Evolutionary conservation across 148 eudicot species (phyloP), one percentile per base, ranked within the genome.

Genomic region (Rhododendron kiyosumense): DNA sequence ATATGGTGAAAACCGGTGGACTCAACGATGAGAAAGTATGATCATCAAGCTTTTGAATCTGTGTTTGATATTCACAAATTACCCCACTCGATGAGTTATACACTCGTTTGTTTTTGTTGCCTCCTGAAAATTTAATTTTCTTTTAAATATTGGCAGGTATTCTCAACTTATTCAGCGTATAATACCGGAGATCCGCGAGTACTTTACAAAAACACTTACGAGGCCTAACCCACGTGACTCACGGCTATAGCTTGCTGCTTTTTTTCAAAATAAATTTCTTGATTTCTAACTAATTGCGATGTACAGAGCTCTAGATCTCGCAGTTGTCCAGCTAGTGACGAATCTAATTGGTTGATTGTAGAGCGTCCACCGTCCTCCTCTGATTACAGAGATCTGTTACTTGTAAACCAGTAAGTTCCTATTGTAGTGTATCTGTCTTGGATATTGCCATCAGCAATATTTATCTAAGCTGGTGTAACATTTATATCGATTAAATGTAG

Each of bases 161-260:
- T 84, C 84, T 15, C 79, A 84, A 77, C 91, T 96, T 77, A 93
- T 96, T 80, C 91, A 92, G 73, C 94, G 92, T 24, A 92, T 95
- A 36, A 77, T 93, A 80, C 98, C 98, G 18, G 99, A 95, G 88
- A 94, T 92, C 48, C 93, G 89, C 28, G 91, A 82, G 69, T 94
- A 93, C 90, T 94, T 95, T 76, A 86, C 85, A 26, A 88, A 90
- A 87, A 86, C 86, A 46, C 95, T 96, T 32, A 86, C 87, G 5
- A 93, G 87, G 84, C 91, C 92, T 17, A 85, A 75, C 57, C 75
- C 86, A 36, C 89, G 69, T 43, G 89, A 87, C 83, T 28, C 73
- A 85, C 87, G 86, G 88, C 89, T 88, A 67, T 92, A 93, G 91
- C 51, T 12, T 65, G 89, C 77, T 54, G 61, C 51, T 11, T 63